Evolutionary conservation across 1,139 yeast species (phyloP).

Genomic region (Yamadazyma friedrichii): DNA sequence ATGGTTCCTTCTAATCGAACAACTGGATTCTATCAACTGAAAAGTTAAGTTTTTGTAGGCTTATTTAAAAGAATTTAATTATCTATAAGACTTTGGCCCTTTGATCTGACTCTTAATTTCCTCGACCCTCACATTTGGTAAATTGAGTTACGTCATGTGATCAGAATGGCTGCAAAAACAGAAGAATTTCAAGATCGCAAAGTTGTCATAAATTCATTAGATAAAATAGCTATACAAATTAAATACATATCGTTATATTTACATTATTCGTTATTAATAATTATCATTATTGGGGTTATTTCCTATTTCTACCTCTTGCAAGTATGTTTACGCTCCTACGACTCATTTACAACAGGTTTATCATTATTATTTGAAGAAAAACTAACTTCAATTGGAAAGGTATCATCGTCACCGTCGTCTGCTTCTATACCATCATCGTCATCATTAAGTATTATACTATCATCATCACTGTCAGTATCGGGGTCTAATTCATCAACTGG

Average conservation of each 20-base stretch:
- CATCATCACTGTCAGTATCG: slow-evolving; percentile 7
- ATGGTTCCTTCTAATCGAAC: too few species aligned
- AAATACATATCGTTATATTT: too few species aligned
- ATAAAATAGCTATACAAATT: neutral
- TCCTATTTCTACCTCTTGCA: neutral
- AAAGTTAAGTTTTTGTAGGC: neutral
- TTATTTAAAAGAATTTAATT: too few species aligned
- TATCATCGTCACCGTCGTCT: neutral
- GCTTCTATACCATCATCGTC: neutral
- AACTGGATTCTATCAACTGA: too few species aligned
- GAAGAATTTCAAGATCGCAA: too few species aligned
- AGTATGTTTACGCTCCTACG: too few species aligned
- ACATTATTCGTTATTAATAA: neutral
- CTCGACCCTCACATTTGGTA: neutral
- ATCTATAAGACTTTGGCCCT: neutral
- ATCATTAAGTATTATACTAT: slow-evolving; percentile 9
- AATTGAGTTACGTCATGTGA: slow-evolving; percentile 6
- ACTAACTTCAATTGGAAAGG: neutral
- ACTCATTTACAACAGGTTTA: too few species aligned
- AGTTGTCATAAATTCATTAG: neutral
- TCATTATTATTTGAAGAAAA: neutral
- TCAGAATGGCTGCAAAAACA: neutral
- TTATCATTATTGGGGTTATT: neutral
- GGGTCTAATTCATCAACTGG: slow-evolving; percentile 1
- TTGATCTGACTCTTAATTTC: slow-evolving; percentile 6